Evolutionary conservation across 352 stramenopile genomes (phyloP).

Genomic region (Elongisporangium senticosum): DNA sequence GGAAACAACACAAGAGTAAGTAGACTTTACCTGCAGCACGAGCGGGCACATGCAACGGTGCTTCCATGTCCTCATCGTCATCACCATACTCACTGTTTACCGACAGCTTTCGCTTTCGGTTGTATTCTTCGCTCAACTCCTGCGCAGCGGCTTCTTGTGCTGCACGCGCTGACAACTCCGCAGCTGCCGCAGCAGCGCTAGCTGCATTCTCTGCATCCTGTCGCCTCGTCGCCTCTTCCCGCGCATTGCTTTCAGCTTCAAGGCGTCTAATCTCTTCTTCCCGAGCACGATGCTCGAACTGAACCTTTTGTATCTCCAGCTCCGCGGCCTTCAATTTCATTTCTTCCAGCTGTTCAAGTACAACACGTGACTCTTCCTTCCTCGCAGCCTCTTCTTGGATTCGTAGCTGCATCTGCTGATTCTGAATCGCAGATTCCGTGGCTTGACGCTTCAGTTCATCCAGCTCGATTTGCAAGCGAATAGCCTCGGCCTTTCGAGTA

Average conservation of each 20-base stretch:
- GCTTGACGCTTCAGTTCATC: conserved; percentile 48
- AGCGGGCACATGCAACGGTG: conserved; percentile 21
- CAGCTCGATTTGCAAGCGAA: conserved; percentile 37
- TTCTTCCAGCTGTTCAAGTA: conserved; percentile 38
- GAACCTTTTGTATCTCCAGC: conserved; percentile 44
- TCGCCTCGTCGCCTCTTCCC: conserved; percentile 46
- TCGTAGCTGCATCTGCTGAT: conserved; percentile 28
- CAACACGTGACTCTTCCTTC: conserved; percentile 25
- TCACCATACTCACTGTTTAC: conserved; percentile 31
- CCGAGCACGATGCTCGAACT: conserved; percentile 30
- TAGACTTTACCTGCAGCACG: conserved; percentile 28
- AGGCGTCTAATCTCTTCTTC: conserved; percentile 19
- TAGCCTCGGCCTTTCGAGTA: conserved; percentile 33
- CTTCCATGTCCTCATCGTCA: conserved; percentile 59
- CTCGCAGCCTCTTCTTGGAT: conserved; percentile 30
- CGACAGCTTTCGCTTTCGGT: conserved; percentile 38
- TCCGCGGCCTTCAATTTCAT: conserved; percentile 39
- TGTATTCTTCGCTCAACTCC: conserved; percentile 31
- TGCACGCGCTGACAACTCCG: conserved; percentile 59
- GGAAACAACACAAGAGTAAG: conserved; percentile 4
- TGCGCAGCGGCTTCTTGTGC: conserved; percentile 57
- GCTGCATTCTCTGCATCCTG: conserved; percentile 59
- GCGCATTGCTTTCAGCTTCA: conserved; percentile 12
- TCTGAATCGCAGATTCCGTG: conserved; percentile 27
- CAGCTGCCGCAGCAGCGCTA: conserved; percentile 51